Conservation (phyloP, 805 yeast species). For the Cyberlindnera japonica region DNA sequence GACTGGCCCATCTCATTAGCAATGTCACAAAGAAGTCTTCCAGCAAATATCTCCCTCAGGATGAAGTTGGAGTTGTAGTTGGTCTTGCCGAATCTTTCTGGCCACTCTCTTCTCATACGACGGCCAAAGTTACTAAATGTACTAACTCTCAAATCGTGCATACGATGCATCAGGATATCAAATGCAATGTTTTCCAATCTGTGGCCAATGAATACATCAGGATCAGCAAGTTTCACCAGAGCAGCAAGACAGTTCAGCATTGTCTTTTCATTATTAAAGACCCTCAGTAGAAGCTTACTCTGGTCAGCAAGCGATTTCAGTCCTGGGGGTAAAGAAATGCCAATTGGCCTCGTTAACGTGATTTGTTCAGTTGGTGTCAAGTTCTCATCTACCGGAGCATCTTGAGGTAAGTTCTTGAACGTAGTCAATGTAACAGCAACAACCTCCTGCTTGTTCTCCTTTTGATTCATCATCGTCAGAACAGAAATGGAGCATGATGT, state of each 20-base stretch:
- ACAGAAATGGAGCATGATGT: slow-evolving; percentile 72
- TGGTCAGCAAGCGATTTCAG: slow-evolving; percentile 57
- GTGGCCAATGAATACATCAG: slow-evolving; percentile 90
- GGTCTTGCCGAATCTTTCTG: slow-evolving; percentile 60
- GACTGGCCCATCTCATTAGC: slow-evolving; percentile 95
- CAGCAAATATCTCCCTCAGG: slow-evolving; percentile 71
- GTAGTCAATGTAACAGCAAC: slow-evolving; percentile 78
- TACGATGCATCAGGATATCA: slow-evolving; percentile 76
- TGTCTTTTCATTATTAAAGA: slow-evolving; percentile 70
- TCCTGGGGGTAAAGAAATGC: slow-evolving; percentile 72
- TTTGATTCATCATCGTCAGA: slow-evolving; percentile 75
- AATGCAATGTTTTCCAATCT: slow-evolving; percentile 73
- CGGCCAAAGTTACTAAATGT: slow-evolving; percentile 86
- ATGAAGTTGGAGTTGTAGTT: slow-evolving; percentile 49
- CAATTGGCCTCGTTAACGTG: slow-evolving; percentile 80
- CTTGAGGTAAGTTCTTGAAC: slow-evolving; percentile 66
- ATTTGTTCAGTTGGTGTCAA: slow-evolving; percentile 56
- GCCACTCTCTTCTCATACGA: slow-evolving; percentile 72
- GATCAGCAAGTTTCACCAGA: slow-evolving; percentile 67
- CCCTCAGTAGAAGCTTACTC: slow-evolving; percentile 46
- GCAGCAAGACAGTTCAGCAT: slow-evolving; percentile 74
- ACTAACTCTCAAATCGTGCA: slow-evolving; percentile 67
- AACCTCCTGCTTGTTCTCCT: slow-evolving; percentile 77
- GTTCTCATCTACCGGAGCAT: slow-evolving; percentile 64
- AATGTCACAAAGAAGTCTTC: slow-evolving; percentile 87